A percentile compares a stretch with the other conserved stretches of the same genome.
phyloP scores from a whole-genome alignment of 1,284 basidiomycete species.

The Anthracocystis panici-leucophaei region DNA sequence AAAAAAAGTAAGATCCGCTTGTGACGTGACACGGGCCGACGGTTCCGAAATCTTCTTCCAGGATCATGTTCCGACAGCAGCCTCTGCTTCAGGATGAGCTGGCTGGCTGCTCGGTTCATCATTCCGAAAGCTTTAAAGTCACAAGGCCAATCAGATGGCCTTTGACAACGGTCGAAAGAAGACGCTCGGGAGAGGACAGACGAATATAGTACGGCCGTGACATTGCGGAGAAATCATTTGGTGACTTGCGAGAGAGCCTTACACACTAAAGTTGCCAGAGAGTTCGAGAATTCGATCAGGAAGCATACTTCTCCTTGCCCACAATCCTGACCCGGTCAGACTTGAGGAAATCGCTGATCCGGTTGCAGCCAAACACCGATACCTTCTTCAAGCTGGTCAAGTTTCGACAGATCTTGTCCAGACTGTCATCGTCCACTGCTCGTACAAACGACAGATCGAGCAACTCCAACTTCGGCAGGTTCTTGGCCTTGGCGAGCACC shows the following conservation, averaged over 20 bases:
- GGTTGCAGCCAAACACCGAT: constrained; percentile 69
- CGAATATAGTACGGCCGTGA: too few relatives aligned
- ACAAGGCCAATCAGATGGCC: too few relatives aligned
- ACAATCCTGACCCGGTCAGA: constrained; percentile 58
- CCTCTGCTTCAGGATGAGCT: neutral
- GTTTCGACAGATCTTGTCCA: constrained; percentile 76
- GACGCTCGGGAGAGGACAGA: neutral
- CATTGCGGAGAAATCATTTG: neutral
- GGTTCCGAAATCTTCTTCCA: neutral
- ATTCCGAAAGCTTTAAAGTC: neutral
- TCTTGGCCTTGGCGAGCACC: constrained; percentile 70
- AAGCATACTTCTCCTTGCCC: constrained; percentile 58
- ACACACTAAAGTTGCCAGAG: neutral
- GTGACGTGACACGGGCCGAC: constrained; percentile 13
- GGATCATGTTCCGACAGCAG: neutral
- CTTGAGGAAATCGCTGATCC: constrained; percentile 54
- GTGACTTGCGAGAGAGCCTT: neutral
- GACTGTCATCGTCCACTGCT: constrained; percentile 82
- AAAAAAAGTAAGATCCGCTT: constrained; percentile 8
- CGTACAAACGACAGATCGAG: constrained; percentile 91
- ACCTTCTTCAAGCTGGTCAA: constrained; percentile 58
- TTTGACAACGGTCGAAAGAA: neutral
- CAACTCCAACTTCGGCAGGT: constrained; percentile 72
- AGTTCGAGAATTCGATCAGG: neutral
- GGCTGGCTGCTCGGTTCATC: neutral